Conservation (phyloP, 179 eudicot species). For the Gypsophila paniculata region DNA sequence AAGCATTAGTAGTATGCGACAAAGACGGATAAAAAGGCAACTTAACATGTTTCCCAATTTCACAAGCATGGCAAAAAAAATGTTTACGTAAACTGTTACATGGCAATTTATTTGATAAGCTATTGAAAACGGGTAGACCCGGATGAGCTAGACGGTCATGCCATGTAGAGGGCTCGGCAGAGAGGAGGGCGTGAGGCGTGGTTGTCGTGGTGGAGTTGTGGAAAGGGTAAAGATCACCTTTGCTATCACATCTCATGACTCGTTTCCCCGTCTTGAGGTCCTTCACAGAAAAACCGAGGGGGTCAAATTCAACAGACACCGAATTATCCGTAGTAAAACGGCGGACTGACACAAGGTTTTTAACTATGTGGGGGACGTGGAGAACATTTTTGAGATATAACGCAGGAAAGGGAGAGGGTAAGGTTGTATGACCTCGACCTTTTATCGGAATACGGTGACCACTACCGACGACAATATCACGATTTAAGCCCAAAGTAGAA, state of each 20-base stretch:
- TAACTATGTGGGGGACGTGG: neutral
- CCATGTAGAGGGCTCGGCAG: neutral
- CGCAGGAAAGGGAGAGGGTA: neutral
- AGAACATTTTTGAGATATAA: neutral
- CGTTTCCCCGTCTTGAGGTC: neutral
- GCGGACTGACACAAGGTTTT: neutral
- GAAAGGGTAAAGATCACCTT: neutral
- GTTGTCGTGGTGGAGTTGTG: neutral
- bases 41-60: neutral
- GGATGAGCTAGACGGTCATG: neutral
- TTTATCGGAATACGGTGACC: neutral
- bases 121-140: neutral
- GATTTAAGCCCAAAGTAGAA: too few species aligned
- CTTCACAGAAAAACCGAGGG: neutral
- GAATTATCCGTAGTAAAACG: neutral
- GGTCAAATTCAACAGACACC: neutral
- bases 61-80: neutral
- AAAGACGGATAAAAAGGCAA: neutral
- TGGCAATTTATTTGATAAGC: neutral
- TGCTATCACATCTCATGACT: neutral
- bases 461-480: too few species aligned
- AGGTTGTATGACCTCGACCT: too few species aligned
- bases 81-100: neutral
- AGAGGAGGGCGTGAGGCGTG: neutral
- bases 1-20: neutral